Evolutionary conservation across 2,329 filamentous ascomycete genomes (phyloP), one percentile per base, ranked within the genome.

Genomic region (Nemania diffusa): DNA sequence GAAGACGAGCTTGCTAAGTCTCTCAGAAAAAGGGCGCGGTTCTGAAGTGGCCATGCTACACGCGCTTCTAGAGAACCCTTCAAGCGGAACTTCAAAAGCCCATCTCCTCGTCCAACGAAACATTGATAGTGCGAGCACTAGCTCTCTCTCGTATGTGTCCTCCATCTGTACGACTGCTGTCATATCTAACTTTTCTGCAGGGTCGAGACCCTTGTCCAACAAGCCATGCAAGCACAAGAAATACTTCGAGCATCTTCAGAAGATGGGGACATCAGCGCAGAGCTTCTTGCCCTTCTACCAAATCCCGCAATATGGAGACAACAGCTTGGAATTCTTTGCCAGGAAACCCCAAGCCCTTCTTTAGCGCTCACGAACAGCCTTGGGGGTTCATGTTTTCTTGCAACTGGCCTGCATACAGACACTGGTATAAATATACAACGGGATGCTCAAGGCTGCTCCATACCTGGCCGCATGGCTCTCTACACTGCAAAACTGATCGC

Each of bases 341-440:
- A 83, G 32, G 75, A 79, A 0, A 73, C 81, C 0, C 85, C 89
- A 2, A 87, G 88, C 67, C 82, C 87, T 5, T 90, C 92, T 0
- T 79, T 97, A 2, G 88, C 92, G 0, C 87, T 97, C 4, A 92
- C 91, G 1, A 94, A 90, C 74, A 85, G 85, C 26, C 82, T 97
- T 6, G 89, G 88, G 0, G 93, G 93, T 3, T 88, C 88, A 0
- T 86, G 92, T 5, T 89, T 91, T 70, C 80, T 97, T 2, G 83
- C 91, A 0, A 76, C 81, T 11, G 70, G 73, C 4, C 62, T 76
- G 0, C 61, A 74, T 27, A 71, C 66, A 52, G 68, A 69, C n/a
- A 15, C 53, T n/a, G 64, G 44, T 20, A 55, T 2, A 64, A 64
- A 74, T 73, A 51, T 79, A 26, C 69, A 77, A 34, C 84, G 90